Conservation (phyloP, 345 rosid species). For the Salix viminalis region DNA sequence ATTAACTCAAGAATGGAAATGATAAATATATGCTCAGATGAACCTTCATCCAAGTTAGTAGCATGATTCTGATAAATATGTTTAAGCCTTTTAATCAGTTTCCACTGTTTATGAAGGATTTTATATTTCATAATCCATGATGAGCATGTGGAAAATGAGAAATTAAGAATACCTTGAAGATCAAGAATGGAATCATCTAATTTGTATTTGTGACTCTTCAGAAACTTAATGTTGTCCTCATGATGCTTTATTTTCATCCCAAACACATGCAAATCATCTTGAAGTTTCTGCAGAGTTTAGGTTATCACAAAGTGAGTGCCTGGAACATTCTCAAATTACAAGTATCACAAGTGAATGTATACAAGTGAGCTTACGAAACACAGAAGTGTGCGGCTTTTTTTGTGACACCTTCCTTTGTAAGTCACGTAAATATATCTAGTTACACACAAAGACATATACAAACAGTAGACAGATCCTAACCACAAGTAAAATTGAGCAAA, state of each 20-base stretch:
- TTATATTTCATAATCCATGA: background rate
- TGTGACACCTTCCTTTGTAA: background rate
- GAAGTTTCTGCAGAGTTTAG: slow-evolving; percentile 46
- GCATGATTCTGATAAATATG: background rate
- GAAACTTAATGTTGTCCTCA: slow-evolving; percentile 47
- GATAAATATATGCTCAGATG: background rate
- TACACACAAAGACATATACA: background rate
- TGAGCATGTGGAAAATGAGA: background rate
- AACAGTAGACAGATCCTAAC: background rate
- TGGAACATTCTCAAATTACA: background rate
- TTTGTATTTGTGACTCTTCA: slow-evolving; percentile 50
- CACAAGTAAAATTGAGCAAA: background rate
- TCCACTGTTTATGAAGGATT: background rate
- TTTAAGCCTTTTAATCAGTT: background rate
- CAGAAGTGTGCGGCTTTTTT: background rate
- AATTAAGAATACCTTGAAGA: slow-evolving; percentile 47
- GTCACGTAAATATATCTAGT: background rate
- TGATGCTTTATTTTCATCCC: slow-evolving; percentile 68
- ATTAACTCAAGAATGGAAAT: background rate
- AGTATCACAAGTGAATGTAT: background rate
- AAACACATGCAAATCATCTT: slow-evolving; percentile 55
- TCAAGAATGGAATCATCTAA: slow-evolving; percentile 57
- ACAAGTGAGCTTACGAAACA: background rate
- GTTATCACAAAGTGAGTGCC: background rate
- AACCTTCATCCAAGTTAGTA: background rate